phyloP scores from a whole-genome alignment of 257 asterid species.

The Nicotiana undulata region DNA sequence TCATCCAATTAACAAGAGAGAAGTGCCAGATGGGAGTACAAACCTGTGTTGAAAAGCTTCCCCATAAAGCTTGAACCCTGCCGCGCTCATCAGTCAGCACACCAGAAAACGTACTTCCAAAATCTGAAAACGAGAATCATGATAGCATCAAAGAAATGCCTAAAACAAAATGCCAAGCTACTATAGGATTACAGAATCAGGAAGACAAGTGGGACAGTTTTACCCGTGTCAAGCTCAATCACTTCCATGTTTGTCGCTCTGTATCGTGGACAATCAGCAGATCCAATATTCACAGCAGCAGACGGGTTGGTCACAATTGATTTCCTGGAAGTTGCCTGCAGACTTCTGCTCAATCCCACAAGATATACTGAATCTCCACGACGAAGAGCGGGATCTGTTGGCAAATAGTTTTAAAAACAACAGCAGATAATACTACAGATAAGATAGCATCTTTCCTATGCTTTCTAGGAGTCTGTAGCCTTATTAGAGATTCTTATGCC shows the following conservation, averaged over 20 bases:
- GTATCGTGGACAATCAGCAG: conserved; percentile 92
- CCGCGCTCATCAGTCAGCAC: conserved; percentile 93
- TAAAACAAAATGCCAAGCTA: conserved; percentile 8
- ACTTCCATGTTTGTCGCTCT: conserved; percentile 99
- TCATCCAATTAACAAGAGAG: not conserved
- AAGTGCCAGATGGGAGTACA: conserved; percentile 19
- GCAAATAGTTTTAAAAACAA: not conserved
- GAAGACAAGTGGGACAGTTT: not conserved
- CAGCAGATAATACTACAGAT: no score
- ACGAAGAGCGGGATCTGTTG: conserved; percentile 76
- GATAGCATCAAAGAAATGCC: conserved; percentile 12
- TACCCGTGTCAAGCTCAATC: conserved; percentile 95
- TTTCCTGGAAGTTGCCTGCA: conserved; percentile 95
- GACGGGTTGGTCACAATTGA: conserved; percentile 90
- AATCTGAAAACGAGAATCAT: conserved; percentile 47
- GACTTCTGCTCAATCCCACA: conserved; percentile 87
- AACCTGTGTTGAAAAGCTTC: conserved; percentile 99
- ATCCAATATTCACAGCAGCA: conserved; percentile 81
- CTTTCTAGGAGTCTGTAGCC: no score
- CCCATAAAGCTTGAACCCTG: conserved; percentile 94
- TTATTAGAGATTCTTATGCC: no score
- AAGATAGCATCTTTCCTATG: no score
- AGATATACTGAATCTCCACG: conserved; percentile 99
- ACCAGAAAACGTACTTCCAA: conserved; percentile 94
- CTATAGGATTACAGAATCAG: not conserved